phyloP scores from a whole-genome alignment of 1,284 basidiomycete genomes.

The Fomes fomentarius region DNA sequence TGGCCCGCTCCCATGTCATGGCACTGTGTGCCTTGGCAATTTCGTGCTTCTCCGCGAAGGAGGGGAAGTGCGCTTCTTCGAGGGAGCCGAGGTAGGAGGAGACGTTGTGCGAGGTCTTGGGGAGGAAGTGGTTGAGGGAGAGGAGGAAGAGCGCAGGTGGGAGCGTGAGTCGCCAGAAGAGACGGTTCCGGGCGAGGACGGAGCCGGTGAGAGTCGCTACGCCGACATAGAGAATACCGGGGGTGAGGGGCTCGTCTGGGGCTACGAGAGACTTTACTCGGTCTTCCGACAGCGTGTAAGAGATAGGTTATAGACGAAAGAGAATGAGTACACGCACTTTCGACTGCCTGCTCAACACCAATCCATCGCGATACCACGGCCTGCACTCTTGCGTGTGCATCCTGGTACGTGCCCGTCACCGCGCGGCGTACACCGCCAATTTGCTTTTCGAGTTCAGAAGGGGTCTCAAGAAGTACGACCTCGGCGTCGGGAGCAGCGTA shows the following conservation, averaged over 20 bases:
- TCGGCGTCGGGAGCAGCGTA: conserved; percentile 67
- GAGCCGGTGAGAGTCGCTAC: conserved; percentile 87
- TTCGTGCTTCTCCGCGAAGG: conserved; percentile 69
- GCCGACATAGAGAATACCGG: conserved; percentile 86
- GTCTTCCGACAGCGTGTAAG: conserved; percentile 44
- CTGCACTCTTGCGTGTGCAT: conserved; percentile 68
- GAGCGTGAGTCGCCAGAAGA: conserved; percentile 68
- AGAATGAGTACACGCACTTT: conserved; percentile 64
- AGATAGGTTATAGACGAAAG: not conserved
- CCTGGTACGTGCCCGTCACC: conserved; percentile 53
- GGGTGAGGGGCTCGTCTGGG: conserved; percentile 81
- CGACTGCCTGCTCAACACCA: conserved; percentile 77
- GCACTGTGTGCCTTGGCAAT: conserved; percentile 63
- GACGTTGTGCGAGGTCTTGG: conserved; percentile 75
- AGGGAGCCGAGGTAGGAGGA: conserved; percentile 66
- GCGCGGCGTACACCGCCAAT: conserved; percentile 70
- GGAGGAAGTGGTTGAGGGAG: conserved; percentile 80
- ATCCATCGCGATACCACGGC: conserved; percentile 80
- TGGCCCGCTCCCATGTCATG: conserved; percentile 49
- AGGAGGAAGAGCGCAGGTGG: conserved; percentile 71
- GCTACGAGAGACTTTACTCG: conserved; percentile 83
- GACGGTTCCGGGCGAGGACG: conserved; percentile 81
- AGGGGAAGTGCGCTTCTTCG: conserved; percentile 73
- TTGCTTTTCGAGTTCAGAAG: conserved; percentile 71
- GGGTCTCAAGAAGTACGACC: conserved; percentile 70